These are phyloP conservation scores for Platanthera zijinensis DNA, from an alignment of 106 monocot species.

Conservation along the genomic window DNA sequence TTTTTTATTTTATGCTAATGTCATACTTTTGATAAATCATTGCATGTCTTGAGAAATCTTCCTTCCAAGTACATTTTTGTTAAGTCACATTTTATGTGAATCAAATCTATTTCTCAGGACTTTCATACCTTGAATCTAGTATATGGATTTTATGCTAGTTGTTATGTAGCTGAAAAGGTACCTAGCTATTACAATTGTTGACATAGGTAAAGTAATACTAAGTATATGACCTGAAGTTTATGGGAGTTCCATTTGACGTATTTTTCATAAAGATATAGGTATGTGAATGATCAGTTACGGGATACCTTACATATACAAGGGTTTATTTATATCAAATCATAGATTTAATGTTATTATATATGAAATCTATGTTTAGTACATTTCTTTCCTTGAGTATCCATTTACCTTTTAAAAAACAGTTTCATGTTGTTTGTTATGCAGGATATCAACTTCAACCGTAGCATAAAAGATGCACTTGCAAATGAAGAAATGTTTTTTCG, in stretches of 20 bases:
- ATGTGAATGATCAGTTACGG: neutral
- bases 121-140: neutral
- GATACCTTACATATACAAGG: neutral
- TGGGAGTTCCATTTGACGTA: neutral
- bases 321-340: neutral
- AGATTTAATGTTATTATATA: neutral
- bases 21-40: neutral
- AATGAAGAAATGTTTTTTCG: slow-evolving; percentile 79
- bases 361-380: neutral
- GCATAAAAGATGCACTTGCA: slow-evolving; percentile 81
- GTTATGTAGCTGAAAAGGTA: neutral
- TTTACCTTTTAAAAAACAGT: neutral
- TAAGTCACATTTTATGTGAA: neutral
- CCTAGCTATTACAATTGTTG: neutral
- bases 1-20: neutral
- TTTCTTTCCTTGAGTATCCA: neutral
- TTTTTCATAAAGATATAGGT: neutral
- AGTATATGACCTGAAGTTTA: neutral
- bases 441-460: slow-evolving; percentile 76
- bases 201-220: neutral
- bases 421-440: slow-evolving; percentile 16
- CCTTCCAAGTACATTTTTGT: too few relatives aligned
- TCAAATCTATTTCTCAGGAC: neutral
- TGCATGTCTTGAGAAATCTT: neutral
- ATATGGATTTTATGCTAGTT: neutral